These are phyloP conservation scores for Rosa rugosa DNA, from an alignment of 306 rosid genomes.

Conservation along the genomic window DNA sequence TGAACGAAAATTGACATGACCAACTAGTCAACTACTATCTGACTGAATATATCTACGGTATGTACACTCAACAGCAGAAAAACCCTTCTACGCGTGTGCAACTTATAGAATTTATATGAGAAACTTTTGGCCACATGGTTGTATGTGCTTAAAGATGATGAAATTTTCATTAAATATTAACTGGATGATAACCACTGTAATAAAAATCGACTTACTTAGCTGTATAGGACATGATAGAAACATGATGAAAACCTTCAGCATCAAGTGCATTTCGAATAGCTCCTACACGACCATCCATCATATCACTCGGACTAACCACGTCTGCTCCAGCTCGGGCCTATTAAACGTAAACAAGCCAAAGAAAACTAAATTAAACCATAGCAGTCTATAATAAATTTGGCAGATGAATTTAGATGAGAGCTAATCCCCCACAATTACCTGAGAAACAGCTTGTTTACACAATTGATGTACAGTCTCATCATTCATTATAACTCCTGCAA, in stretches of 20 bases:
- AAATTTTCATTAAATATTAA: not conserved
- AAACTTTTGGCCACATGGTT: not conserved
- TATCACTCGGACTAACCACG: constrained; percentile 96
- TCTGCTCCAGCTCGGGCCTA: constrained; percentile 99
- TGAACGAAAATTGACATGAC: not conserved
- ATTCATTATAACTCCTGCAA: constrained; percentile 87
- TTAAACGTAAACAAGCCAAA: constrained; percentile 19
- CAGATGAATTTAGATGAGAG: constrained; percentile 17
- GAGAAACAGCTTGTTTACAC: constrained; percentile 92
- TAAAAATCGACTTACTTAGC: constrained; percentile 62
- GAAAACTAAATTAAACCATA: constrained; percentile 2
- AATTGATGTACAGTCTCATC: constrained; percentile 95
- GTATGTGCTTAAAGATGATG: not conserved
- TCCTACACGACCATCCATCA: constrained; percentile 99
- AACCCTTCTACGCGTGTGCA: not conserved
- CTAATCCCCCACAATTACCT: constrained; percentile 56
- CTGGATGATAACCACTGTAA: not conserved
- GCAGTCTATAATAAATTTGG: constrained; percentile 3
- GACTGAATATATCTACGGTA: not conserved
- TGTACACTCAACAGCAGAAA: not conserved
- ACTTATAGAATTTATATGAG: not conserved
- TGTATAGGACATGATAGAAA: constrained; percentile 90
- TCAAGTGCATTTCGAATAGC: constrained; percentile 88
- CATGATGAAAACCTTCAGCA: constrained; percentile 94
- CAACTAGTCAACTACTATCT: not conserved